Evolutionary conservation across 345 rosid species (phyloP).

Genomic region (Arabidopsis arenosa): DNA sequence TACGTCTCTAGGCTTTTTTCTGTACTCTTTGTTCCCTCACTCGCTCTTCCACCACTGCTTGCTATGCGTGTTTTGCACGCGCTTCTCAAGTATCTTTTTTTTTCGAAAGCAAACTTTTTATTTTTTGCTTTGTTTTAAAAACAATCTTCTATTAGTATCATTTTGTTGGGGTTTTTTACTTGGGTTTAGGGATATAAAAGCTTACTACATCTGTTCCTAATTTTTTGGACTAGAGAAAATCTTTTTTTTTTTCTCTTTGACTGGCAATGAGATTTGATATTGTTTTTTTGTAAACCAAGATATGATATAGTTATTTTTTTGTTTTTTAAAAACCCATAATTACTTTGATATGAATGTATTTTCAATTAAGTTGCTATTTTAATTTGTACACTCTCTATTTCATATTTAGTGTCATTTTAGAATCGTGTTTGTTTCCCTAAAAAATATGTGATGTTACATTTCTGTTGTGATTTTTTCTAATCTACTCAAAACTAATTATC

Average conservation of each 20-base stretch:
- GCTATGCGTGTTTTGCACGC: slow-evolving; percentile 1
- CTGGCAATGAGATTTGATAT: background rate
- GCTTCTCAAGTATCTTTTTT: background rate
- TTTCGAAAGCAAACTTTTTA: too few species aligned
- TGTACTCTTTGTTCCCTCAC: slow-evolving; percentile 50
- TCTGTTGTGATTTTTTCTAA: background rate
- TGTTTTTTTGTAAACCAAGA: background rate
- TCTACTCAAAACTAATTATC: background rate
- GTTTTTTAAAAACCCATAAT: background rate
- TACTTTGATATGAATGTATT: background rate
- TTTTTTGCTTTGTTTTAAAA: background rate
- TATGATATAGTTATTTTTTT: background rate
- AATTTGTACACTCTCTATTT: background rate
- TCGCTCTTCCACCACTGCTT: slow-evolving; percentile 26
- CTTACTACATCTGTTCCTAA: background rate
- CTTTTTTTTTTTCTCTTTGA: background rate
- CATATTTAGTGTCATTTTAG: background rate
- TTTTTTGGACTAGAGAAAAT: background rate
- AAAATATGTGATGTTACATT: background rate
- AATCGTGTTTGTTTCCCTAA: background rate
- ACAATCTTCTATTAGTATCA: background rate
- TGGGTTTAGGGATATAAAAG: slow-evolving; percentile 7
- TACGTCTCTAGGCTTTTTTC: slow-evolving; percentile 63
- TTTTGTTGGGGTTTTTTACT: background rate
- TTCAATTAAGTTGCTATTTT: background rate